These are phyloP conservation scores for Colletotrichum gloeosporioides DNA, from an alignment of 2,329 filamentous ascomycete species.

Conservation along the genomic window DNA sequence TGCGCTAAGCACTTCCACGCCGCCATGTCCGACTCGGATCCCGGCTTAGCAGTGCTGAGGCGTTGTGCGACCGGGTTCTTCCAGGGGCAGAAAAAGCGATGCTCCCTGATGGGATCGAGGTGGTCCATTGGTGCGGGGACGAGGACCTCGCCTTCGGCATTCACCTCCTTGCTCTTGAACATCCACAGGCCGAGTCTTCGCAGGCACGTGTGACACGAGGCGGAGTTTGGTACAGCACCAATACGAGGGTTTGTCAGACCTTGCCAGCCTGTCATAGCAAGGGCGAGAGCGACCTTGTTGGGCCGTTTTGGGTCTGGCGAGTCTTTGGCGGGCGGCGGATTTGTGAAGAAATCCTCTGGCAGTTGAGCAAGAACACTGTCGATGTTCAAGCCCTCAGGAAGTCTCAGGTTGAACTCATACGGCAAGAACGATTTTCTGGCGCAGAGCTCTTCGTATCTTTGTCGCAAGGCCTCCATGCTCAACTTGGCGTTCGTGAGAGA, in stretches of 20 bases:
- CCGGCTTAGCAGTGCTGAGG: slow-evolving; percentile 35
- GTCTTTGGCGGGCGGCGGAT: slow-evolving; percentile 36
- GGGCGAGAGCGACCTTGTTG: slow-evolving; percentile 67
- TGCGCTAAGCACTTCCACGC: slow-evolving; percentile 62
- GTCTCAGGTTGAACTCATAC: slow-evolving; percentile 65
- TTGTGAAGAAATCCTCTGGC: slow-evolving; percentile 59
- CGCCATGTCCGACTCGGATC: slow-evolving; percentile 42
- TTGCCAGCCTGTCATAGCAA: slow-evolving; percentile 80
- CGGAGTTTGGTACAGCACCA: slow-evolving; percentile 71
- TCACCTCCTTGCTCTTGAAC: slow-evolving; percentile 78
- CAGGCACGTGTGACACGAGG: slow-evolving; percentile 85
- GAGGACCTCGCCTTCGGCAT: slow-evolving; percentile 56
- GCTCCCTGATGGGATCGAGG: slow-evolving; percentile 73
- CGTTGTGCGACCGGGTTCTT: slow-evolving; percentile 68
- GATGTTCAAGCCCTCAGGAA: slow-evolving; percentile 58
- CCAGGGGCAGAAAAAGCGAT: slow-evolving; percentile 88
- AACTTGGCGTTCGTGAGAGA: slow-evolving; percentile 66
- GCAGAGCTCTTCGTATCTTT: slow-evolving; percentile 70
- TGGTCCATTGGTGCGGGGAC: slow-evolving; percentile 67
- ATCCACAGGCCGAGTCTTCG: slow-evolving; percentile 92
- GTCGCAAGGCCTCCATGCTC: slow-evolving; percentile 62
- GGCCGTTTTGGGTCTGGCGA: slow-evolving; percentile 32
- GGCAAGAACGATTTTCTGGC: slow-evolving; percentile 61
- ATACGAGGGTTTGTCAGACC: slow-evolving; percentile 61
- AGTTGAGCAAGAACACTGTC: slow-evolving; percentile 56